Base-by-base conservation (phyloP, 176 grass and related monocot species). In the Oryza longistaminata region DNA sequence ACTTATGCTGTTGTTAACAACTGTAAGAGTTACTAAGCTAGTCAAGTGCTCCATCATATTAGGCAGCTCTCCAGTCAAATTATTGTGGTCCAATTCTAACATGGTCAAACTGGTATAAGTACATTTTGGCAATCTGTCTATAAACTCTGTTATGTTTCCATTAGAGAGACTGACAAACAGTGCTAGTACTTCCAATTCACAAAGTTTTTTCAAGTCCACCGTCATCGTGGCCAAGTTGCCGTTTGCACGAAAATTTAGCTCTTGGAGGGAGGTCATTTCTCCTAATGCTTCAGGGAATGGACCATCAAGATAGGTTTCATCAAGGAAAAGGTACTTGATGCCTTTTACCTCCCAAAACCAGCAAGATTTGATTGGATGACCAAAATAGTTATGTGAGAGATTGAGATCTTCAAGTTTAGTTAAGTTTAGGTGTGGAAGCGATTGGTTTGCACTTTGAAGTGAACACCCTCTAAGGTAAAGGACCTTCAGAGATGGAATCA, bases 291-390 rank as follows among this genome's bases (percentile, higher is more conserved):
- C 68, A 12, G 75, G 89, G 9, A 87, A 40, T 9, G 12, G 39
- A 1, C 80, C 85, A 11, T 35, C 0, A 4, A 84, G 77, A n/a
- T 44, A 19, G 3, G 31, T 64, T 17, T 1, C 0, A 12, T 1
- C 10, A 19, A 92, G 65, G 5, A 8, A 0, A 0, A 78, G 19
- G 25, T n/a, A 17, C 31, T 43, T 58, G 4, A 88, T 39, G 9
- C 46, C 66, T 21, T 65, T 71, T 13, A 88, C 19, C 2, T 91
- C 44, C 81, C 90, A 88, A 48, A 92, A 67, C 86, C 81, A 88
- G 43, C 85, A 29, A 0, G 90, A 74, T 22, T 76, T 25, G 45
- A 46, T 4, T 45, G 37, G 16, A 81, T 58, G 67, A 11, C 46
- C 9, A 19, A 89, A 68, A 2, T 22, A 16, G 72, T 89, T 89